These are phyloP conservation scores for Aspergillus funiculosus DNA, from an alignment of 495 filamentous ascomycete genomes.

Conservation along the genomic window DNA sequence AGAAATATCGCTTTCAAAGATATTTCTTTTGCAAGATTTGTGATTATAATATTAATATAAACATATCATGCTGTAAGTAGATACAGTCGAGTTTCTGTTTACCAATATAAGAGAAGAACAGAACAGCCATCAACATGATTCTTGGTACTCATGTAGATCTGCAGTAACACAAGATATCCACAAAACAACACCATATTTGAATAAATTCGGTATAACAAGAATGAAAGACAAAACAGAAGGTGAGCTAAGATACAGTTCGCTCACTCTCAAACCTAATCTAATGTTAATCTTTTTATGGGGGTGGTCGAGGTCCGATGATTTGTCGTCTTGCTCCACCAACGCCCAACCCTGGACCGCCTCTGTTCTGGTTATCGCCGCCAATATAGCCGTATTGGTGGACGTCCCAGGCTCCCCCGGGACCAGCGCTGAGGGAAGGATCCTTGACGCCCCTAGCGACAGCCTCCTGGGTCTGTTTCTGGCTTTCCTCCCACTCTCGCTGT, in stretches of 20 bases:
- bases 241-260: no score
- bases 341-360: constrained; percentile 61
- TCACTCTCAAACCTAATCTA: not conserved
- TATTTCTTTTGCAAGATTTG: not conserved
- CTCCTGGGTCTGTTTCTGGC: constrained; percentile 65
- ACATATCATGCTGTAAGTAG: no score
- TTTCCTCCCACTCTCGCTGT: constrained; percentile 91
- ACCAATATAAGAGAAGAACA: not conserved
- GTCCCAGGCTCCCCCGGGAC: constrained; percentile 68
- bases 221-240: not conserved
- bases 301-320: constrained; percentile 73
- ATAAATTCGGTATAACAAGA: not conserved
- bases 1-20: not conserved
- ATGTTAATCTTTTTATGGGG: constrained; percentile 36
- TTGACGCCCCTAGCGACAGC: constrained; percentile 42
- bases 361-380: constrained; percentile 80
- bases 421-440: constrained; percentile 45
- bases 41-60: not conserved
- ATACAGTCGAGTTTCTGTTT: not conserved
- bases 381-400: constrained; percentile 84
- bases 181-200: not conserved
- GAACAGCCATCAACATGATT: not conserved
- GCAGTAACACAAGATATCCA: no score
- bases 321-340: constrained; percentile 64
- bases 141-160: no score